phyloP scores from a whole-genome alignment of 2,329 filamentous ascomycete genomes.

The Alternaria rosae region DNA sequence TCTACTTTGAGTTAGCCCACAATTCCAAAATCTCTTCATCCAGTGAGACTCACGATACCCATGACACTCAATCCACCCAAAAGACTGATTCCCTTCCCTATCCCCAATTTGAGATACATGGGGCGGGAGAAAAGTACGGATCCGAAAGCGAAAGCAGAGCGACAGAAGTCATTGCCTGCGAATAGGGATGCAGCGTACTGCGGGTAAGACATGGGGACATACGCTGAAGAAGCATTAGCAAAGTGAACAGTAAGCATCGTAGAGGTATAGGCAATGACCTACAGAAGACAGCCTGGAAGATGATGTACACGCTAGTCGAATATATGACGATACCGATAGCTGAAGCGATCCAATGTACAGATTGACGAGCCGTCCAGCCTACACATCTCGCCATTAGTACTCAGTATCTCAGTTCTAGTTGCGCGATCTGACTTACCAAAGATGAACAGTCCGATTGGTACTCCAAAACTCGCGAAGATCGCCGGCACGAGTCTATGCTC shows the following conservation, averaged over 20 bases:
- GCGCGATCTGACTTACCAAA: constrained; percentile 51
- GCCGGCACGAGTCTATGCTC: constrained; percentile 81
- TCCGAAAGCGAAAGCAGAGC: constrained; percentile 64
- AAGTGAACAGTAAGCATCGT: not conserved
- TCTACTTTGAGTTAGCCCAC: not conserved
- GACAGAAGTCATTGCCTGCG: constrained; percentile 69
- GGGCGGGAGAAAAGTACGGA: constrained; percentile 68
- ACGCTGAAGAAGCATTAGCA: constrained; percentile 38
- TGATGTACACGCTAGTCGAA: constrained; percentile 53
- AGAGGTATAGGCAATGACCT: not conserved
- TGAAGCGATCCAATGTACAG: constrained; percentile 65
- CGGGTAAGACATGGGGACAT: constrained; percentile 70
- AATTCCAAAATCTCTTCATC: fast-evolving
- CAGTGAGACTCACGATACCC: not conserved
- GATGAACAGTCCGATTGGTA: constrained; percentile 70
- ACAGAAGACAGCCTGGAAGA: constrained; percentile 62
- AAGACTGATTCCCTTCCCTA: constrained; percentile 64
- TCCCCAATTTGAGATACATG: constrained; percentile 66
- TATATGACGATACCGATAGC: constrained; percentile 62
- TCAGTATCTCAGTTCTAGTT: no score
- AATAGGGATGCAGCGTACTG: constrained; percentile 58
- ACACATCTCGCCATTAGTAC: not conserved
- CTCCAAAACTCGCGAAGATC: constrained; percentile 60
- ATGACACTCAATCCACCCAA: constrained; percentile 43
- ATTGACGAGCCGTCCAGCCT: constrained; percentile 69